phyloP scores from a whole-genome alignment of 83 land plant genomes.

The Diphasiastrum complanatum region DNA sequence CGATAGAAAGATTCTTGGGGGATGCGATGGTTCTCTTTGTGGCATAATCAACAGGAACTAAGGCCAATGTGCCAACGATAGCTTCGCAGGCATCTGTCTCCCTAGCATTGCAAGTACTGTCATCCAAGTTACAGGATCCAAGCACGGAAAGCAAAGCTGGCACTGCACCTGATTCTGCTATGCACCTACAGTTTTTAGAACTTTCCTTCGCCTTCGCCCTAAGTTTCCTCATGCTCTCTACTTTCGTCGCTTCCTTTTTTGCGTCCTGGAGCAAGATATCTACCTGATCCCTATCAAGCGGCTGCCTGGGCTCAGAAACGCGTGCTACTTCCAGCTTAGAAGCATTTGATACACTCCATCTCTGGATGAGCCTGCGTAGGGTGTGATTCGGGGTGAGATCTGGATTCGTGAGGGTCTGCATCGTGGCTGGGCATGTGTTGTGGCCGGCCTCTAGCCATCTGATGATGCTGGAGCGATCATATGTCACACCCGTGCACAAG shows the following conservation, averaged over 20 bases:
- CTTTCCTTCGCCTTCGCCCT: constrained; percentile 4
- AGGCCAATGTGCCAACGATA: background rate
- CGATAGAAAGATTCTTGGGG: background rate
- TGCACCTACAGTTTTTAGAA: background rate
- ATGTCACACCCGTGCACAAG: constrained; percentile 47
- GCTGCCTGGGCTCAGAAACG: constrained; percentile 47
- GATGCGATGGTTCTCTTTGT: background rate
- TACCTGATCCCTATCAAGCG: constrained; percentile 32
- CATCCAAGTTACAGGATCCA: too few relatives aligned
- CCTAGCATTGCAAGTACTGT: too few relatives aligned
- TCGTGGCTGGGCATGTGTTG: constrained; percentile 48
- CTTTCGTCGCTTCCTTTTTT: too few relatives aligned
- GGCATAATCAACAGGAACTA: background rate
- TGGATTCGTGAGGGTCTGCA: constrained; percentile 10
- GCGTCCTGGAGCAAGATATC: constrained; percentile 18
- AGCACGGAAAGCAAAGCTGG: background rate
- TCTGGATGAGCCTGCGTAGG: constrained; percentile 50
- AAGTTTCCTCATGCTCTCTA: background rate
- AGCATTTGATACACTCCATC: constrained; percentile 47
- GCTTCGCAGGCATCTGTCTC: background rate
- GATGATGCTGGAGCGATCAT: constrained; percentile 54
- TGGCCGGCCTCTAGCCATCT: constrained; percentile 40
- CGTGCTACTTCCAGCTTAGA: constrained; percentile 44
- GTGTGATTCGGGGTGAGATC: constrained; percentile 54
- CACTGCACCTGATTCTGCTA: constrained; percentile 3